These are phyloP conservation scores for Blastobotrys petasosporus DNA, from an alignment of 1,139 yeast genomes.

Conservation along the genomic window DNA sequence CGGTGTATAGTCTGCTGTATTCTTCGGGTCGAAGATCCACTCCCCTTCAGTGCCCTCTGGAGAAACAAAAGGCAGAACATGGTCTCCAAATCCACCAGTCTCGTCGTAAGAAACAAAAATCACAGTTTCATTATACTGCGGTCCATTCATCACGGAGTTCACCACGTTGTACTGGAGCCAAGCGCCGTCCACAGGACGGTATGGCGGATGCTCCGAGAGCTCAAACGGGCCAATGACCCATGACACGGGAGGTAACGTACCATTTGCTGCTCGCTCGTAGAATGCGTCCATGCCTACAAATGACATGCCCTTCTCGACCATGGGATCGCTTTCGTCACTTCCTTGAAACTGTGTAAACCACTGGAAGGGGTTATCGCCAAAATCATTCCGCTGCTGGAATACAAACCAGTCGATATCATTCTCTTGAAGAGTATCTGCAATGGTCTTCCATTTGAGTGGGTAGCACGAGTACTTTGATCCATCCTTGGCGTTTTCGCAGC, in stretches of 20 bases:
- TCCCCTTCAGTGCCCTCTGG: conserved; percentile 26
- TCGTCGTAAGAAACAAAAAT: conserved; percentile 26
- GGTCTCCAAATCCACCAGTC: conserved; percentile 30
- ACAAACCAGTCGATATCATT: conserved; percentile 25
- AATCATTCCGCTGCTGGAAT: conserved; percentile 24
- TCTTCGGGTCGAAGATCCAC: conserved; percentile 22
- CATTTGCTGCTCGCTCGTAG: conserved; percentile 21
- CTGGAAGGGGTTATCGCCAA: conserved; percentile 26
- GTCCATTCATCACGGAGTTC: conserved; percentile 23
- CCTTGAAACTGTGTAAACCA: conserved; percentile 23
- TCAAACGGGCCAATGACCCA: conserved; percentile 26
- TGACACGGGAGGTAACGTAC: conserved; percentile 26
- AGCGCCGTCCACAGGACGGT: conserved; percentile 24
- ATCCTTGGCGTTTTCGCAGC: conserved; percentile 19
- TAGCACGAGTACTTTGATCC: conserved; percentile 21
- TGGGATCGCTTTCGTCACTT: conserved; percentile 14
- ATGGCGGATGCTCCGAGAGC: conserved; percentile 26
- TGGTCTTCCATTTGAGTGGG: conserved; percentile 26
- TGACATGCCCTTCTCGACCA: conserved; percentile 21
- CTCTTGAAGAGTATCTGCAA: conserved; percentile 24
- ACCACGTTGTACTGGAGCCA: conserved; percentile 25
- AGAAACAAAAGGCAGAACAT: conserved; percentile 21
- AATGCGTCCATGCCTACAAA: conserved; percentile 23
- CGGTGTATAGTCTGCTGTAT: conserved; percentile 18
- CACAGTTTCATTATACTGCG: conserved; percentile 23